Conservation (phyloP, 768 basidiomycete species). For the Lanmaoa rubissima region DNA sequence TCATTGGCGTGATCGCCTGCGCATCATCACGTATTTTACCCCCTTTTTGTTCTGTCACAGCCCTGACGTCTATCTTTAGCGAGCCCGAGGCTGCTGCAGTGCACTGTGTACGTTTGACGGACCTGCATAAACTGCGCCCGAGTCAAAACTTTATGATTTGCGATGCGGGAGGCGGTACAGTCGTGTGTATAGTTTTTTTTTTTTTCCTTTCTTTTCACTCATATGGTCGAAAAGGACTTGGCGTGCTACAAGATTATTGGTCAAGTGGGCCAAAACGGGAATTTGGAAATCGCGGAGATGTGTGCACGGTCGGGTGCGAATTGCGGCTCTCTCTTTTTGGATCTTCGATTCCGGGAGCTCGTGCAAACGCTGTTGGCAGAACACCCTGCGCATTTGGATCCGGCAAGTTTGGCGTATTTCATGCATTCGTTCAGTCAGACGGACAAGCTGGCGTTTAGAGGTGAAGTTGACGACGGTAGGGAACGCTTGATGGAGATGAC, state of each 20-base stretch:
- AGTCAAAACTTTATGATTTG: constrained; percentile 91
- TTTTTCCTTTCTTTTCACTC: neutral
- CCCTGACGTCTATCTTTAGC: constrained; percentile 31
- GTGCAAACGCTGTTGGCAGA: constrained; percentile 75
- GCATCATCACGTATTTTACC: constrained; percentile 68
- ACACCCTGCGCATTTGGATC: constrained; percentile 82
- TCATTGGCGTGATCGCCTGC: constrained; percentile 76
- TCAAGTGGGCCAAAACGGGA: constrained; percentile 67
- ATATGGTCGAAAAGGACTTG: constrained; percentile 26
- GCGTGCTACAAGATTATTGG: constrained; percentile 81
- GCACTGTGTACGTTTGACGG: constrained; percentile 80
- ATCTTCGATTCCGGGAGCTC: constrained; percentile 81
- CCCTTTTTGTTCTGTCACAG: neutral
- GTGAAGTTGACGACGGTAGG: constrained; percentile 71
- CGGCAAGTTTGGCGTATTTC: constrained; percentile 80
- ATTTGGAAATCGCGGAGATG: constrained; percentile 90
- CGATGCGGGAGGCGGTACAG: constrained; percentile 85
- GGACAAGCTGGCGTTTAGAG: constrained; percentile 77
- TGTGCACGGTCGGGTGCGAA: constrained; percentile 85
- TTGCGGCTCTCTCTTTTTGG: constrained; percentile 85
- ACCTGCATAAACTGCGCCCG: constrained; percentile 73
- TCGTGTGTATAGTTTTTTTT: constrained; percentile 38
- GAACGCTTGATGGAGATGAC: constrained; percentile 14
- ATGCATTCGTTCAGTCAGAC: constrained; percentile 89
- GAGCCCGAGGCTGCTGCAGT: constrained; percentile 88